These are phyloP conservation scores for Diplodia seriata DNA, from an alignment of 2,329 filamentous ascomycete species.

Conservation along the genomic window DNA sequence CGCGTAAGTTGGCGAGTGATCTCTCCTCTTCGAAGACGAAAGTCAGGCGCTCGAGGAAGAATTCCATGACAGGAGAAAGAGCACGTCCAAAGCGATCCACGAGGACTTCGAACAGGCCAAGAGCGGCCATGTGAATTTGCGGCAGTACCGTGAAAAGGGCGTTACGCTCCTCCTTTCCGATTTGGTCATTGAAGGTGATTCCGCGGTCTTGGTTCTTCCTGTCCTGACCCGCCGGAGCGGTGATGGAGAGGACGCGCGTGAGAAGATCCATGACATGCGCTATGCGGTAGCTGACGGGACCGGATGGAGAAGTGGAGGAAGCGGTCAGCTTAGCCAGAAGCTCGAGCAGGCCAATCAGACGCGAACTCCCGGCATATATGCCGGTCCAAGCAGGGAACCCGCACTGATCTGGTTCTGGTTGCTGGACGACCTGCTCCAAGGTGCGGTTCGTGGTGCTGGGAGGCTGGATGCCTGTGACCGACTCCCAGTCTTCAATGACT, in stretches of 20 bases:
- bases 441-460: constrained; percentile 38
- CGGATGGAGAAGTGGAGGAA: constrained; percentile 64
- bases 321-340: constrained; percentile 69
- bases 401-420: constrained; percentile 51
- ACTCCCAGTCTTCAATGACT: constrained; percentile 82
- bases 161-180: constrained; percentile 81
- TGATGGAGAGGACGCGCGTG: constrained; percentile 72
- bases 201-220: constrained; percentile 45
- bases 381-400: constrained; percentile 75
- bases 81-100: constrained; percentile 64
- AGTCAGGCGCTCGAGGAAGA: constrained; percentile 72
- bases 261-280: constrained; percentile 72
- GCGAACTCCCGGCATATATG: constrained; percentile 73
- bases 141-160: constrained; percentile 77
- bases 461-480: constrained; percentile 58
- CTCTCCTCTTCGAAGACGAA: constrained; percentile 70
- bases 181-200: constrained; percentile 66
- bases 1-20: constrained; percentile 61
- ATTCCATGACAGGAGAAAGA: constrained; percentile 66
- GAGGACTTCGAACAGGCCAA: constrained; percentile 67
- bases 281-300: constrained; percentile 70
- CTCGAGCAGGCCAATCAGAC: constrained; percentile 70
- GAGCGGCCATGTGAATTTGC: constrained; percentile 73
- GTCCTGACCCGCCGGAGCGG: constrained; percentile 54
- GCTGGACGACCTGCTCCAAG: constrained; percentile 46